Base-by-base conservation (phyloP, 805 yeast genomes). In the Torulaspora quercuum region DNA sequence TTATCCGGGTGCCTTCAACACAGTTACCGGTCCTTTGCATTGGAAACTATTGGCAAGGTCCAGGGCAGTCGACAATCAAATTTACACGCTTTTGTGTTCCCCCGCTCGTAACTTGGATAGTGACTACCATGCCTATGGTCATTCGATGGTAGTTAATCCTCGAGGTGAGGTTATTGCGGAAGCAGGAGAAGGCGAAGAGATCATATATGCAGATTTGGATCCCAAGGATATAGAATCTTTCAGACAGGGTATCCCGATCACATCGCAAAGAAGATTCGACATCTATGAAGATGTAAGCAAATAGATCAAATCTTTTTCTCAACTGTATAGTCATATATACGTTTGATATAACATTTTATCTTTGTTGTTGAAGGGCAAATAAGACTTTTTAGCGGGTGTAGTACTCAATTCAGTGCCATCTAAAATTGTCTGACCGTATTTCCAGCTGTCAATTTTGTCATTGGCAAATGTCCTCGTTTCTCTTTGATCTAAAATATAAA, bases 1-100 rank as follows among this genome's bases (percentile, higher is more conserved):
- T 39, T 83, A 81, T 46, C 94, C 94, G 0, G 86, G 88, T 33
- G 94, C 94, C 0, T 83, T 83, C 65, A 83, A 83, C 65, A 80
- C 89, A 5, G 80, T 82, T 10, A 83, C 92, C 0, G 94, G 94
- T 0, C 94, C 94, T 1, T 64, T 80, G 59, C 90, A 80, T 57
- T 83, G 94, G 94, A 82, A 79, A 49, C 67, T 82, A 40, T 68
- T 83, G 42, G 90, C 87, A 1, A 70, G 79, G 42, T 66, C 86
- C 0, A 67, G 92, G 44, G 84, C 90, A 3, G 76, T 83, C 9
- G 94, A 83, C 57, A 83, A 81, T 53, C 82, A 82, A 57, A 59
- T 76, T 10, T 83, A 76, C 45, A 82, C 84, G 3, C 69, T 90
- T 23, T 63, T 86, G 46, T 87, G 95, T 46, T 85, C 95, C 6